Conservation (phyloP, 257 asterid species). For the Ophiorrhiza pumila region DNA sequence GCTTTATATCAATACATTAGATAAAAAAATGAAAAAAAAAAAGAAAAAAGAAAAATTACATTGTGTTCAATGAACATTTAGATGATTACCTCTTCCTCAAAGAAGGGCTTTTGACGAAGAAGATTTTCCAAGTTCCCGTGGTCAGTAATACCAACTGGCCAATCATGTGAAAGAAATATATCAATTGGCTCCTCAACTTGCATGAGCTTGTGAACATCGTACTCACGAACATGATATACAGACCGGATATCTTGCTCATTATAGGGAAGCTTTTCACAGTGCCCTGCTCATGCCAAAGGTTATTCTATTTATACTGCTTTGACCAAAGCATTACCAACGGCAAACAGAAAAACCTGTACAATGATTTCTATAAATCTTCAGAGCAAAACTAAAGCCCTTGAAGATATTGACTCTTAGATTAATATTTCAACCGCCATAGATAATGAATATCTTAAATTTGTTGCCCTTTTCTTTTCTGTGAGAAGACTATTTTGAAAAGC, state of each 20-base stretch:
- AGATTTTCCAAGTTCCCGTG: conserved; percentile 63
- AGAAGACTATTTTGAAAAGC: neutral
- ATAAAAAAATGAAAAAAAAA: neutral
- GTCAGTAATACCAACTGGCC: conserved; percentile 87
- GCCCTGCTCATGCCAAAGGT: conserved; percentile 61
- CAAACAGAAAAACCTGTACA: neutral
- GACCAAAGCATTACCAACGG: conserved; percentile 9
- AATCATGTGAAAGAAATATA: conserved; percentile 93
- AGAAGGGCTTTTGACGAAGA: conserved; percentile 60
- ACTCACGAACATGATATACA: conserved; percentile 91
- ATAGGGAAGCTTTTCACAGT: conserved; percentile 80
- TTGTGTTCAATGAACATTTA: neutral
- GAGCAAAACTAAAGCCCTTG: neutral
- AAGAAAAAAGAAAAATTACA: no score
- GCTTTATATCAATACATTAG: neutral
- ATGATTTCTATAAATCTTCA: conserved; percentile 3
- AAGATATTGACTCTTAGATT: neutral
- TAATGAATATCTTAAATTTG: neutral
- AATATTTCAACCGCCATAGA: neutral
- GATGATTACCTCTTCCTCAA: conserved; percentile 65
- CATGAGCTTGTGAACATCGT: conserved; percentile 87
- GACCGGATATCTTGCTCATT: conserved; percentile 74
- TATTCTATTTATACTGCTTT: conserved; percentile 5
- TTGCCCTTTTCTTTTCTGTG: neutral
- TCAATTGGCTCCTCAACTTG: conserved; percentile 93